These are phyloP conservation scores for Clausena lansium DNA, from an alignment of 345 rosid genomes.

Conservation along the genomic window DNA sequence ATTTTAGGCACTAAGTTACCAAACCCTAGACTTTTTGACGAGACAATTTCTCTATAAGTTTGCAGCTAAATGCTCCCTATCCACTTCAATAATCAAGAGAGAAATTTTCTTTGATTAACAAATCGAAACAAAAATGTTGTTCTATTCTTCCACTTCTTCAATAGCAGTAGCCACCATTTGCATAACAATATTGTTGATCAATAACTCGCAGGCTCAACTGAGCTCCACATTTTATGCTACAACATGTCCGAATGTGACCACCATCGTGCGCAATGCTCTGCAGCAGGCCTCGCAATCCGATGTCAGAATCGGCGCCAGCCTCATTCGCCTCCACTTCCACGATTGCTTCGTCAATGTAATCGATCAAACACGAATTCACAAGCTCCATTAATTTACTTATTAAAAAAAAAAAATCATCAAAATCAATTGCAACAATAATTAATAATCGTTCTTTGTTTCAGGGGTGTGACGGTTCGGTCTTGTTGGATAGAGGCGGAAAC, in stretches of 20 bases:
- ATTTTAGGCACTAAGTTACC: neutral
- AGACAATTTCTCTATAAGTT: neutral
- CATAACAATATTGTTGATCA: neutral
- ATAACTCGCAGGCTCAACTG: slow-evolving; percentile 39
- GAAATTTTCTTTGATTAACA: neutral
- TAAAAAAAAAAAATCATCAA: no score
- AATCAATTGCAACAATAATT: neutral
- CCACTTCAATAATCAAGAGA: neutral
- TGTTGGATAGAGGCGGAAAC: slow-evolving; percentile 48
- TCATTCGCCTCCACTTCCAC: slow-evolving; percentile 79
- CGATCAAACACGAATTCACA: neutral
- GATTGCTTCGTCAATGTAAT: slow-evolving; percentile 79
- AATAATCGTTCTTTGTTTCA: slow-evolving; percentile 1
- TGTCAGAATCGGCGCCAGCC: slow-evolving; percentile 67
- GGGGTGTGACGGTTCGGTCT: slow-evolving; percentile 76
- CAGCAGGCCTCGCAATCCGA: slow-evolving; percentile 64
- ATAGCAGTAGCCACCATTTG: neutral
- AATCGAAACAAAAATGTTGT: neutral
- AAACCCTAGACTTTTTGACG: neutral
- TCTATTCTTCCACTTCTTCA: neutral
- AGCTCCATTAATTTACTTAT: neutral
- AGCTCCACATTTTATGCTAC: slow-evolving; percentile 50
- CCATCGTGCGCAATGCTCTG: slow-evolving; percentile 46
- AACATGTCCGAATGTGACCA: slow-evolving; percentile 64
- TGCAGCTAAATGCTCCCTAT: neutral